Base-by-base conservation (phyloP, 2,329 filamentous ascomycete species). In the Beauveria bassiana region DNA sequence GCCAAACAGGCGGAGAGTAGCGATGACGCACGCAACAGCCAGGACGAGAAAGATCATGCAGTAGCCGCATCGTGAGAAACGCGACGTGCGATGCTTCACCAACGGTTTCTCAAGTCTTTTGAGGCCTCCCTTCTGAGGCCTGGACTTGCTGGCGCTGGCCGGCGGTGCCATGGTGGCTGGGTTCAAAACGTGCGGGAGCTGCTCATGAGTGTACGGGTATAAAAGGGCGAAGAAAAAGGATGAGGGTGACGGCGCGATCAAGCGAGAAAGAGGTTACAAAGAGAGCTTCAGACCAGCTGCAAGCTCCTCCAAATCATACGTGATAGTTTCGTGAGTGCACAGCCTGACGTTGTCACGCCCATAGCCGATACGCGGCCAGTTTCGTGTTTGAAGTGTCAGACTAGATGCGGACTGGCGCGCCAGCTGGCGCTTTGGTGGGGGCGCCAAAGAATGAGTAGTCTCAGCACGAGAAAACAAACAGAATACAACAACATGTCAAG, bases 1-100 rank as follows among this genome's bases (percentile, higher is more conserved):
- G 18, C 61, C 59, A 42, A 67, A 62, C 26, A 67, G 58, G 60
- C 64, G 64, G 38, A 67, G 64, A 42, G 50, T 57, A 12, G 52
- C 64, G 56, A 56, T 47, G 59, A 26, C 46, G 49, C 54, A 53
- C 5, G 61, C 61, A 26, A 53, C 2, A n/a, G 40, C 53, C 20
- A 62, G n/a, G 38, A 53, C 54, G 54, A 62, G 40, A 31, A 47
- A 20, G 20, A 58, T 14, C 26, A 59, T 34, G 49, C 61, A 62
- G 49, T 53, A 54, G 22, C 47, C 28, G 34, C 61, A 62, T 53
- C 20, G n/a, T 22, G 61, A 62, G 26, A 31, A 43, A 10, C 8
- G 58, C 22, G 58, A 26, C 42, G 40, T 46, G 40, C 58, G 59
- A 43, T 45, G 26, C 28, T 24, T 46, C n/a, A 28, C n/a, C 12